Evolutionary conservation across 108 stramenopile genomes (phyloP).

Genomic region (Nannochloropsis granulata): DNA sequence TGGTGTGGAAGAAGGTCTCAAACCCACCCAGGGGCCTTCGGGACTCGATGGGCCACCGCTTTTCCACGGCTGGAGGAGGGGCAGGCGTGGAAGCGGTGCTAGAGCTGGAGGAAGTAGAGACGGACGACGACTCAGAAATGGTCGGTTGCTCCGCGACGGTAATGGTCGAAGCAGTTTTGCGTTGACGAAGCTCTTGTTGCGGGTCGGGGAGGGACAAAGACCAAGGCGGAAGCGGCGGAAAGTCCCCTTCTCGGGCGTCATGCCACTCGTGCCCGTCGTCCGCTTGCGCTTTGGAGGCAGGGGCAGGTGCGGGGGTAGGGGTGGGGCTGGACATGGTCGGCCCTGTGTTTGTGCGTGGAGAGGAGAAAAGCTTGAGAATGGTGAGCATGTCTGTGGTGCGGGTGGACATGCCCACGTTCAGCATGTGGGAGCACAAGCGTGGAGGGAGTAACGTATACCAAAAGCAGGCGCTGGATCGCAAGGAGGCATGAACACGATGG

Average conservation of each 20-base stretch:
- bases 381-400: no score
- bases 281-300: neutral
- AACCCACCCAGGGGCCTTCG: neutral
- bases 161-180: neutral
- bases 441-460: no score
- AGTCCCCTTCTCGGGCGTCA: neutral
- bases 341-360: no score
- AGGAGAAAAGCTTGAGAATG: no score
- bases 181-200: neutral
- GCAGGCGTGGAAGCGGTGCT: neutral
- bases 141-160: neutral
- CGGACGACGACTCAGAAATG: neutral
- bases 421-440: no score
- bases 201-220: neutral
- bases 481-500: no score
- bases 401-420: no score
- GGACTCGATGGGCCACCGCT: neutral
- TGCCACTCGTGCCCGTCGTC: neutral
- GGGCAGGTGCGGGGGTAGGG: neutral
- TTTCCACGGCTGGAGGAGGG: neutral
- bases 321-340: no score
- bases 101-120: neutral
- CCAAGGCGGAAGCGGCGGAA: neutral
- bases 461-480: no score
- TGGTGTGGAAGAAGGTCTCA: neutral